Conservation (phyloP, 1,139 yeast species). For the Debaryomyces fabryi region DNA sequence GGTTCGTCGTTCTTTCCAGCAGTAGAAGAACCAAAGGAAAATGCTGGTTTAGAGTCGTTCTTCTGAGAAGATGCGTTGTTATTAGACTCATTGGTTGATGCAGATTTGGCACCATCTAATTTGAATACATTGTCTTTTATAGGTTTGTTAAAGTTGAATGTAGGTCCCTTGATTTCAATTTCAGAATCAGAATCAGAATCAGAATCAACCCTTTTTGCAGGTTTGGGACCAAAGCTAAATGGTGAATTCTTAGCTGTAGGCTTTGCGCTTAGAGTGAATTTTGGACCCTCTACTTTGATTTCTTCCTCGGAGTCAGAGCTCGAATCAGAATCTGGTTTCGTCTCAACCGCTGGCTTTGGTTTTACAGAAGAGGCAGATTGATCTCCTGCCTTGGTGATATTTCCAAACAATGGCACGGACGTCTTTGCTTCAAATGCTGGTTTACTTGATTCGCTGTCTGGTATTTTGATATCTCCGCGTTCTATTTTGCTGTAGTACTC, state of each 20-base stretch:
- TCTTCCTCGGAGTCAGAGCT: conserved; percentile 41
- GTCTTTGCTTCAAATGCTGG: neutral
- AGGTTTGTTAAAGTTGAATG: conserved; percentile 54
- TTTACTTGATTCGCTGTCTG: neutral
- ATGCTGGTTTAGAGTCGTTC: conserved; percentile 16
- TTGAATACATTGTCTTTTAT: conserved; percentile 55
- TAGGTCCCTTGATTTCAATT: conserved; percentile 65
- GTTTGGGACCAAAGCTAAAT: conserved; percentile 56
- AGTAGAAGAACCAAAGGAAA: conserved; percentile 13
- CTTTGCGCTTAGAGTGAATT: conserved; percentile 52
- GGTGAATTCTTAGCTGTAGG: conserved; percentile 63
- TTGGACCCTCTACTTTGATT: conserved; percentile 65
- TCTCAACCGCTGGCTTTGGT: conserved; percentile 2
- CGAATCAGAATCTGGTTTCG: conserved; percentile 12
- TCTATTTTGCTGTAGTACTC: conserved; percentile 53
- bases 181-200: conserved; percentile 59
- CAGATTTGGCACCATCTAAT: conserved; percentile 19
- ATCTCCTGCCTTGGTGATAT: conserved; percentile 10
- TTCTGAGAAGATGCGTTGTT: neutral
- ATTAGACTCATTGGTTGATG: neutral
- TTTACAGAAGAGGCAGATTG: neutral
- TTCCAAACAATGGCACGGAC: neutral
- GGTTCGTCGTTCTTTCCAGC: conserved; percentile 7
- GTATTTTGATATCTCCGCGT: conserved; percentile 14
- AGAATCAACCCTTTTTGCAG: conserved; percentile 36